Conservation (phyloP, 768 basidiomycete species). For the Cyclocybe cylindracea region DNA sequence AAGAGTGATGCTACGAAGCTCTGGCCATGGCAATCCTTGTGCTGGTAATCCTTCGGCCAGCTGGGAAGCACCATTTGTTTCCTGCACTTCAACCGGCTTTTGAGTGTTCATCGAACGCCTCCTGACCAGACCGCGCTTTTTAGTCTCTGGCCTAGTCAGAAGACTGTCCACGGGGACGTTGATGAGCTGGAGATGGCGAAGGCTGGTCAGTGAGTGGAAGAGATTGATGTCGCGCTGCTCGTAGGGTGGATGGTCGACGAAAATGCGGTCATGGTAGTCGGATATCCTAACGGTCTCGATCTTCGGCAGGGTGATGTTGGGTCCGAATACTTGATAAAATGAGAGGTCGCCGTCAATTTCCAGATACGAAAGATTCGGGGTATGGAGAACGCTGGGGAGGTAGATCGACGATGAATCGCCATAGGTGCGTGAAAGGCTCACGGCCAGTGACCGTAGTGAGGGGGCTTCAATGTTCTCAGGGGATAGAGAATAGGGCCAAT, state of each 20-base stretch:
- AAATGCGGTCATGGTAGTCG: not conserved
- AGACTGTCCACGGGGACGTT: not conserved
- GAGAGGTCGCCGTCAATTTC: slow-evolving; percentile 8
- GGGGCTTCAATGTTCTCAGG: not conserved
- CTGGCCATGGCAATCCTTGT: too few relatives aligned
- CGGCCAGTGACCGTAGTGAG: slow-evolving; percentile 13
- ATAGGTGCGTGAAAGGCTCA: slow-evolving; percentile 1
- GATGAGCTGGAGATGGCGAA: slow-evolving; percentile 11
- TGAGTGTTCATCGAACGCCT: too few relatives aligned
- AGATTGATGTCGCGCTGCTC: slow-evolving; percentile 2
- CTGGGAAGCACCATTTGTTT: too few relatives aligned
- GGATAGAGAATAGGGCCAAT: not conserved
- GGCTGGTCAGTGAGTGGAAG: slow-evolving; percentile 2
- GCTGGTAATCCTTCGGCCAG: too few relatives aligned
- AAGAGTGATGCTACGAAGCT: slow-evolving; percentile 9
- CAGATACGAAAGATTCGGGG: slow-evolving; percentile 15
- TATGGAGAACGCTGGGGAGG: slow-evolving; percentile 6
- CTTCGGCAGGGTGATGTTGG: slow-evolving; percentile 3
- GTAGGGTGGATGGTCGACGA: not conserved
- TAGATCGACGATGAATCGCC: not conserved
- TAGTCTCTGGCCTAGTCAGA: not conserved
- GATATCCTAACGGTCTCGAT: slow-evolving; percentile 14
- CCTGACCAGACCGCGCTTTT: too few relatives aligned
- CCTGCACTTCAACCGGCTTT: too few relatives aligned
- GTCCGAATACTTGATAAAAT: slow-evolving; percentile 5